These are phyloP conservation scores for Phyllosticta citriasiana DNA, from an alignment of 2,329 filamentous ascomycete genomes.

Conservation along the genomic window DNA sequence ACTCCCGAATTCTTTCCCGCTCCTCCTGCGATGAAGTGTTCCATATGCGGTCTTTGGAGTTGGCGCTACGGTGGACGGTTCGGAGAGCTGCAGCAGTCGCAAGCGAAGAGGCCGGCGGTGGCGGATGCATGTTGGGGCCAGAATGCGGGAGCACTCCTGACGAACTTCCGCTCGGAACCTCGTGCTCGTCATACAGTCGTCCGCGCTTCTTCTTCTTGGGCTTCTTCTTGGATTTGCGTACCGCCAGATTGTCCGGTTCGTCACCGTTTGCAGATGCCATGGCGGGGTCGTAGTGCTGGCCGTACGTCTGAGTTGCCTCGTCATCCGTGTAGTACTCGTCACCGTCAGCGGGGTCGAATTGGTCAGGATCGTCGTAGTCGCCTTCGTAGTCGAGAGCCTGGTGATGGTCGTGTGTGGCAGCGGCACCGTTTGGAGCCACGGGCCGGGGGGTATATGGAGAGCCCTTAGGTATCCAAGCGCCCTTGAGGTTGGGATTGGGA, in stretches of 20 bases:
- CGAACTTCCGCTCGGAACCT: slow-evolving; percentile 15
- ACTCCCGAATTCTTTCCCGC: slow-evolving; percentile 93
- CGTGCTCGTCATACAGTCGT: not conserved
- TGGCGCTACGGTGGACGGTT: slow-evolving; percentile 31
- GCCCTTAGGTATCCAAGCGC: slow-evolving; percentile 7
- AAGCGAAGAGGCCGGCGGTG: slow-evolving; percentile 33
- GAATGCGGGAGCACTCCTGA: slow-evolving; percentile 14
- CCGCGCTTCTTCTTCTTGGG: slow-evolving; percentile 44
- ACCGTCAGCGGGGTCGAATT: slow-evolving; percentile 20
- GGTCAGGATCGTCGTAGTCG: slow-evolving; percentile 33
- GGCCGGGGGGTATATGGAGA: slow-evolving; percentile 15
- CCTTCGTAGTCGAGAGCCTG: slow-evolving; percentile 33
- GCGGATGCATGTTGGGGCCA: slow-evolving; percentile 21
- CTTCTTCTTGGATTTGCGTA: slow-evolving; percentile 56
- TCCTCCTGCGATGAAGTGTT: slow-evolving; percentile 92
- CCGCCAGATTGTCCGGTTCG: slow-evolving; percentile 12
- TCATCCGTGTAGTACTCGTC: slow-evolving; percentile 34
- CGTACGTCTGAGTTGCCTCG: slow-evolving; percentile 19
- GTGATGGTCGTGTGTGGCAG: slow-evolving; percentile 11
- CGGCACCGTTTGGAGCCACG: slow-evolving; percentile 7
- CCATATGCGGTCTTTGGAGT: slow-evolving; percentile 81
- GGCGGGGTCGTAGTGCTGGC: slow-evolving; percentile 22
- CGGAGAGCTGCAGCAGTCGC: slow-evolving; percentile 33
- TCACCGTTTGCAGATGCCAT: slow-evolving; percentile 11
- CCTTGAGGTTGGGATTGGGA: slow-evolving; percentile 18